phyloP scores from a whole-genome alignment of 352 stramenopile species.

The Hyaloperonospora brassicae region DNA sequence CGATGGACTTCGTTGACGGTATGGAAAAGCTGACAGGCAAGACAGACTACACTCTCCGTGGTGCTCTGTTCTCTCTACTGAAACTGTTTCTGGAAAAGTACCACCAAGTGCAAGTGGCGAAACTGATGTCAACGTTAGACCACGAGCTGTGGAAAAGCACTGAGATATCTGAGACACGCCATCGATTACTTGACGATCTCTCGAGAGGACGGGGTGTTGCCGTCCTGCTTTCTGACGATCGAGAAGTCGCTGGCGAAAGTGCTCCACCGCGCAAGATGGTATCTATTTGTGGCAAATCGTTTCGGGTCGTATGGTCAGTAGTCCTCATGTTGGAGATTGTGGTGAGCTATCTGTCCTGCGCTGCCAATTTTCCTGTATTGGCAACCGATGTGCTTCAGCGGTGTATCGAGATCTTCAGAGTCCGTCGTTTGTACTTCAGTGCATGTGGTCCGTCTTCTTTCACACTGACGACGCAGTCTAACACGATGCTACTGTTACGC shows the following conservation, averaged over 20 bases:
- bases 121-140: conserved; percentile 91
- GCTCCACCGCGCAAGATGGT: conserved; percentile 71
- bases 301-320: conserved; percentile 93
- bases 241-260: conserved; percentile 52
- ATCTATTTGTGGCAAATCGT: conserved; percentile 88
- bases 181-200: conserved; percentile 87
- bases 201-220: conserved; percentile 86
- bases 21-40: conserved; percentile 87
- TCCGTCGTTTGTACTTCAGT: conserved; percentile 20
- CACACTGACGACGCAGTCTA: background rate
- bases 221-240: conserved; percentile 61
- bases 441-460: background rate
- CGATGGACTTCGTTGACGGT: conserved; percentile 88
- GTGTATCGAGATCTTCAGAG: conserved; percentile 87
- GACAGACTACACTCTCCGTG: conserved; percentile 89
- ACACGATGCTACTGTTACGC: conserved; percentile 22
- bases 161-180: conserved; percentile 85
- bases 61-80: conserved; percentile 89
- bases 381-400: conserved; percentile 92
- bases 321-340: conserved; percentile 93
- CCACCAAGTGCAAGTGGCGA: conserved; percentile 88
- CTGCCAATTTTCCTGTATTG: conserved; percentile 89
- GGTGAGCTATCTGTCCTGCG: conserved; percentile 92
- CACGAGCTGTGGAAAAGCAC: conserved; percentile 93
- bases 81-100: conserved; percentile 94